These are phyloP conservation scores for Capronia epimyces DNA, from an alignment of 2,329 filamentous ascomycete species.

Conservation along the genomic window DNA sequence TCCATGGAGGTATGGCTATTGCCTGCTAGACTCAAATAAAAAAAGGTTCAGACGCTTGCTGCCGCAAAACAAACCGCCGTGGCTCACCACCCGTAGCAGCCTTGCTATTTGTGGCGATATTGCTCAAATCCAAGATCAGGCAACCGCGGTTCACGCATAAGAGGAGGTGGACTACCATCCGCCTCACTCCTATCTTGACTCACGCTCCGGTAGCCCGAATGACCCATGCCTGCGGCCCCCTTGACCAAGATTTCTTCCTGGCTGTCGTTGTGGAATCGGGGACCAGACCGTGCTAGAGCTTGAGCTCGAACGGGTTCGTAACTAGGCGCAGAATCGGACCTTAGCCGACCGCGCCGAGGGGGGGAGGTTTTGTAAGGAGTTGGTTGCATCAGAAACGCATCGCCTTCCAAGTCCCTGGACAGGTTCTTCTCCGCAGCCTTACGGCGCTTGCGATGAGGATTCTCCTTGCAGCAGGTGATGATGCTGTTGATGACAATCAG, in stretches of 20 bases:
- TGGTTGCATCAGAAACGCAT: conserved; percentile 61
- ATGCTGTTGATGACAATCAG: conserved; percentile 86
- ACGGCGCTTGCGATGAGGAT: conserved; percentile 80
- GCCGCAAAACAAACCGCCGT: not conserved
- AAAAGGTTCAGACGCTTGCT: not conserved
- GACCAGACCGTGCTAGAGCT: conserved; percentile 13
- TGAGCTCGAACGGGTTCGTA: conserved; percentile 26
- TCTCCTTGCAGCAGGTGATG: conserved; percentile 74
- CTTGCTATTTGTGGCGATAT: conserved; percentile 13
- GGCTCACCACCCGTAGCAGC: no score
- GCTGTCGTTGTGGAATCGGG: conserved; percentile 13
- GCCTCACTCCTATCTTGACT: conserved; percentile 16
- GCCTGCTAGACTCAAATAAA: no score
- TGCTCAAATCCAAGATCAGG: conserved; percentile 23
- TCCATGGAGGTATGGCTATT: no score
- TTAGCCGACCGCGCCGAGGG: conserved; percentile 11
- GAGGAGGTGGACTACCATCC: conserved; percentile 20
- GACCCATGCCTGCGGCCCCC: conserved; percentile 17
- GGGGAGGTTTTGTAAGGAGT: conserved; percentile 14
- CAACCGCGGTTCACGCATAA: conserved; percentile 21
- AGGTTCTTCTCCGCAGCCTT: conserved; percentile 90
- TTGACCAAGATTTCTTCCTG: conserved; percentile 21
- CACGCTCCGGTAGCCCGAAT: conserved; percentile 20
- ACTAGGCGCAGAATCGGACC: conserved; percentile 15
- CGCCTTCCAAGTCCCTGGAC: conserved; percentile 69